phyloP scores from a whole-genome alignment of 108 stramenopile species.

The Bacterosira constricta region DNA sequence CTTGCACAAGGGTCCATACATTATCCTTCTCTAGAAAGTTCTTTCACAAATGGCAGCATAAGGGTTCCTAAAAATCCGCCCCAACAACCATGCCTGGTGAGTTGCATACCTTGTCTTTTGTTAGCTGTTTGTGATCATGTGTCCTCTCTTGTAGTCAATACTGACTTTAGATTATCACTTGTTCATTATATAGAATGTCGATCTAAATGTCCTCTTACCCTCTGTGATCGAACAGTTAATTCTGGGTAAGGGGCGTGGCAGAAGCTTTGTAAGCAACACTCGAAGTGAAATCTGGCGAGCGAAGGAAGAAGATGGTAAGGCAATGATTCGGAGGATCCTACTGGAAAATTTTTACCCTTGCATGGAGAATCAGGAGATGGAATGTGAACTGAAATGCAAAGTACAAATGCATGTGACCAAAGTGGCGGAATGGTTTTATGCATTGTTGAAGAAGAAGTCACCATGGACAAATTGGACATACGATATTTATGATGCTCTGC shows the following conservation, averaged over 20 bases:
- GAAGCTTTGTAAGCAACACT: conserved; percentile 62
- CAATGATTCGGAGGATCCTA: conserved; percentile 48
- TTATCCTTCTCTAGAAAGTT: conserved; percentile 34
- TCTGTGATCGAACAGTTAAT: conserved; percentile 66
- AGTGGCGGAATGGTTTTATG: conserved; percentile 73
- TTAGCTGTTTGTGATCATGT: too few species aligned
- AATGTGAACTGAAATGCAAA: conserved; percentile 28
- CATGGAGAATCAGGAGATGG: conserved; percentile 30
- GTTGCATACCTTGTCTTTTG: too few species aligned
- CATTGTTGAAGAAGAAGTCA: conserved; percentile 65
- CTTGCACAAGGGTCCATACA: conserved; percentile 53
- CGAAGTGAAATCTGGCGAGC: conserved; percentile 68
- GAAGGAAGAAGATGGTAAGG: conserved; percentile 53
- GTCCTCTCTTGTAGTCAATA: too few species aligned
- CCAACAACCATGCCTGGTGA: conserved; percentile 67
- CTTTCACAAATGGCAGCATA: neutral
- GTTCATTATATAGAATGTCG: too few species aligned
- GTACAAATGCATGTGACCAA: conserved; percentile 42
- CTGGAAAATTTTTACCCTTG: conserved; percentile 65
- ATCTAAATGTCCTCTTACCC: conserved; percentile 67
- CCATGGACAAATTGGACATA: conserved; percentile 79
- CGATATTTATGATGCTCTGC: conserved; percentile 84
- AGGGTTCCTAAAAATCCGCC: conserved; percentile 5
- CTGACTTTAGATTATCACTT: too few species aligned
- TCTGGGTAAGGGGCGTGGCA: conserved; percentile 72